Percentiles rank a stretch among this genome's conserved stretches.
These are phyloP conservation scores for Eucalyptus brandiana DNA, from an alignment of 345 rosid genomes.

Conservation along the genomic window DNA sequence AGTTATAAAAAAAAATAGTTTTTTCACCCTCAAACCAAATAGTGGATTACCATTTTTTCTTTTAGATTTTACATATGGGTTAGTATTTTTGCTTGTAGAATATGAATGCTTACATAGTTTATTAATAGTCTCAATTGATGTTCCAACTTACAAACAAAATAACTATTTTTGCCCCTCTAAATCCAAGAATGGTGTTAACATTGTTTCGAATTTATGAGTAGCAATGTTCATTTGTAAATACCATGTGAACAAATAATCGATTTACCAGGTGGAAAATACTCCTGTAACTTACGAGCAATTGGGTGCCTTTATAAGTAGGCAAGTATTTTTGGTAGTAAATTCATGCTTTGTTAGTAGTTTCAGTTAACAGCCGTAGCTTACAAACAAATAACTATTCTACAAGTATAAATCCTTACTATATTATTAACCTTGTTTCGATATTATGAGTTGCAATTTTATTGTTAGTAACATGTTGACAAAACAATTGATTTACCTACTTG, in stretches of 20 bases:
- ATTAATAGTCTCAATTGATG: neutral
- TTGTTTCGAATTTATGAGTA: neutral
- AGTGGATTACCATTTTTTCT: neutral
- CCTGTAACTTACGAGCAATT: accelerated
- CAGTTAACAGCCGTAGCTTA: accelerated
- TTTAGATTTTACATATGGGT: neutral
- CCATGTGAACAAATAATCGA: accelerated
- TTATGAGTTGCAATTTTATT: neutral
- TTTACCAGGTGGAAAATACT: too few species aligned
- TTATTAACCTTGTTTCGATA: neutral
- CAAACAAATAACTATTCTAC: neutral
- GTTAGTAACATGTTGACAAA: accelerated
- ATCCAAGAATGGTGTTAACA: neutral
- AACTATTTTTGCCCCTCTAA: neutral
- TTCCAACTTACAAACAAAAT: neutral
- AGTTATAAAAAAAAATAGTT: accelerated
- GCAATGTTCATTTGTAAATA: neutral
- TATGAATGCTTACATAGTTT: neutral
- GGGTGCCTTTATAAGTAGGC: neutral
- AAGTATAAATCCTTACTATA: too few species aligned
- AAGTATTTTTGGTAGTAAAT: neutral
- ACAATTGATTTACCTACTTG: accelerated
- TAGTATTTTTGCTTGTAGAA: accelerated
- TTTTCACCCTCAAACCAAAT: neutral
- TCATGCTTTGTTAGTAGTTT: neutral